phyloP scores from a whole-genome alignment of 371 early-diverging fungal genomes.

The Entomophthora muscae region DNA sequence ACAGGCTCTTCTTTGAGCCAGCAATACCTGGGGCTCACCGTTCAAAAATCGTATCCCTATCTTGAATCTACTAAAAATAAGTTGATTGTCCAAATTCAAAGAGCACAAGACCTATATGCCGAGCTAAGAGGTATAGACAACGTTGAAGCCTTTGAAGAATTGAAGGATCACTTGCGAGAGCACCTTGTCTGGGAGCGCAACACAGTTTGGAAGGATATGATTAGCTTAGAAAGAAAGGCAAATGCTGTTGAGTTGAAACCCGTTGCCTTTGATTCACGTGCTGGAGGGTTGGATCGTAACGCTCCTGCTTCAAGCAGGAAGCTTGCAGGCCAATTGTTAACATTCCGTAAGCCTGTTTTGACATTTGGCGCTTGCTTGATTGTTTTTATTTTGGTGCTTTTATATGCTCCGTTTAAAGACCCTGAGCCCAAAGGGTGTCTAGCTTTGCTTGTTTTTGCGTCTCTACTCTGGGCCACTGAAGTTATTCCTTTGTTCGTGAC shows the following conservation, averaged over 20 bases:
- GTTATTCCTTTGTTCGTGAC: slow-evolving; percentile 91
- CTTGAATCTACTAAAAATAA: slow-evolving; percentile 27
- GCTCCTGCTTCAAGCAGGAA: slow-evolving; percentile 21
- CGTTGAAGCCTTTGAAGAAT: slow-evolving; percentile 45
- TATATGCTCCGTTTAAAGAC: slow-evolving; percentile 29
- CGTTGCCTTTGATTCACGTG: background rate
- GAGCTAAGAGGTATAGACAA: slow-evolving; percentile 26
- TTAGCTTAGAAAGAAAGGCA: slow-evolving; percentile 70
- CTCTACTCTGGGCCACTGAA: slow-evolving; percentile 76
- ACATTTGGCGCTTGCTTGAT: slow-evolving; percentile 24
- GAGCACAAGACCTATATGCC: slow-evolving; percentile 35
- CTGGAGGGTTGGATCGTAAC: slow-evolving; percentile 11
- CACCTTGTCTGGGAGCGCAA: slow-evolving; percentile 91
- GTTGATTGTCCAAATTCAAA: slow-evolving; percentile 39
- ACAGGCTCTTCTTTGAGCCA: slow-evolving; percentile 22
- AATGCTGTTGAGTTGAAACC: slow-evolving; percentile 39
- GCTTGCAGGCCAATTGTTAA: slow-evolving; percentile 15
- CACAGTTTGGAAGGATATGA: slow-evolving; percentile 94
- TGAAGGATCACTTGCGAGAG: slow-evolving; percentile 68
- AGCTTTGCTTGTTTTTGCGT: slow-evolving; percentile 73
- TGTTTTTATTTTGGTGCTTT: slow-evolving; percentile 30
- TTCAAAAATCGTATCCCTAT: slow-evolving; percentile 45
- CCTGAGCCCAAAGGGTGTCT: slow-evolving; percentile 57
- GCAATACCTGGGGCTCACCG: slow-evolving; percentile 29
- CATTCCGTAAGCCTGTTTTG: slow-evolving; percentile 17